Evolutionary conservation across 2,329 filamentous ascomycete genomes (phyloP), one percentile per base, ranked within the genome.

Genomic region (Penicillium sclerotigenum): DNA sequence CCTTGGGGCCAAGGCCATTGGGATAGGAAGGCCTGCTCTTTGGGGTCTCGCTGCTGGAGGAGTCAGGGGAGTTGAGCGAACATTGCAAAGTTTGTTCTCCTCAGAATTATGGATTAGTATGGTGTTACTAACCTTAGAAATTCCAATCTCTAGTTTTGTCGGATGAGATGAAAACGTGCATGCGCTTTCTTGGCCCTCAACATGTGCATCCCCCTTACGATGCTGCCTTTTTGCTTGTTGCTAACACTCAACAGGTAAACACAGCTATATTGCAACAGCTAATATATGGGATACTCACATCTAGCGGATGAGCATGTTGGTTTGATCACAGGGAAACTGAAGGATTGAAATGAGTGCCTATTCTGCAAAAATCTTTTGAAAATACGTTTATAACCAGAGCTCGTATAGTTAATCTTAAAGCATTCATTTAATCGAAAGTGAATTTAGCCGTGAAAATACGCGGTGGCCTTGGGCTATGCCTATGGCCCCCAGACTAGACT

Each of bases 21-120:
- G 37, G 13, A 22, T 40, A 40, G 37, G 37, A 40, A 40, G 37
- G 13, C 37, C 37, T 3, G 37, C 37, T 22, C 18, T 40, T 22
- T 40, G 37, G 37, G 37, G 37, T 22, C 37, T 40, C 37, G 37
- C 37, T 40, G 37, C 20, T 8, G 37, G 37, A 14, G 37, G 78
- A 91, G 96, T 68, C 91, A 91, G 82, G 62, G 86, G 84, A 43
- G 88, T 89, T 9, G 84, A 82, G 63, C 75, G 83, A 65, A 83
- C 87, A 33, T 76, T 88, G 52, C 82, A 88, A 71, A 71, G 70
- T 71, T 65, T 33, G 68, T 64, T 45, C 2, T 3, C 4, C 10
- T 16, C 5, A 1, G 4, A 9, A 5, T 18, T 14, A 1, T 34
- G 5, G 7, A 18, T 10, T 16, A 8, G 6, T 14, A 9, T 8